A percentile compares a stretch with the other conserved stretches of the same genome.
phyloP scores from a whole-genome alignment of 2,329 filamentous ascomycete genomes.

The Escovopsis sp. region DNA sequence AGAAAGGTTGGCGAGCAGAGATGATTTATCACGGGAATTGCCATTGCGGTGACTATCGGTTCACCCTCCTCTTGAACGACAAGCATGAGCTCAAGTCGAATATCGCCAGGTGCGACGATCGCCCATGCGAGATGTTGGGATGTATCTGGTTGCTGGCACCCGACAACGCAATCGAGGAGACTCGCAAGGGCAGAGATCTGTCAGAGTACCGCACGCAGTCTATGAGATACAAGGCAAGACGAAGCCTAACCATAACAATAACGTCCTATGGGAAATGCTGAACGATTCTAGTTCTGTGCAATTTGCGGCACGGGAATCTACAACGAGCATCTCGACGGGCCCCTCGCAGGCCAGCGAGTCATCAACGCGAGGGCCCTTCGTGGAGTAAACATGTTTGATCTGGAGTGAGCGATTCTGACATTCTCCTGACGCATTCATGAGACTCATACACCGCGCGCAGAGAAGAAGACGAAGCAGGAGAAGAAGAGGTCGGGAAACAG shows the following conservation, averaged over 20 bases:
- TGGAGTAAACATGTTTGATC: conserved; percentile 11
- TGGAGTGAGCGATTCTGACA: conserved; percentile 7
- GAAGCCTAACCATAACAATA: no score
- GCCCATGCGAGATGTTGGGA: conserved; percentile 15
- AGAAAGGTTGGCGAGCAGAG: no score
- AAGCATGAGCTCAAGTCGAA: neutral
- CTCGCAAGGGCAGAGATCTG: conserved; percentile 6
- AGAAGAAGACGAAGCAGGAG: neutral
- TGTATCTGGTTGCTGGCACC: conserved; percentile 13
- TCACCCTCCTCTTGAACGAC: conserved; percentile 6
- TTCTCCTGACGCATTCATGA: neutral
- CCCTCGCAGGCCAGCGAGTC: conserved; percentile 8
- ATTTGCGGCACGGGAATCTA: conserved; percentile 14
- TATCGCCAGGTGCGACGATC: conserved; percentile 10
- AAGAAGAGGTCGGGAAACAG: neutral
- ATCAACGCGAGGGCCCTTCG: conserved; percentile 13
- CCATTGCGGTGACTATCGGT: conserved; percentile 17
- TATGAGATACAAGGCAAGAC: conserved; percentile 8
- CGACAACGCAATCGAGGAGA: conserved; percentile 3
- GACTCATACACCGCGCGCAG: neutral
- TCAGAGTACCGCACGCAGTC: conserved; percentile 1
- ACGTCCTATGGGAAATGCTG: neutral
- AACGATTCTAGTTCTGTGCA: conserved; percentile 13
- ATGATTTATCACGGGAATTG: conserved; percentile 12
- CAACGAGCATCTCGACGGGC: conserved; percentile 12